These are phyloP conservation scores for Diaporthe humulicola DNA, from an alignment of 2,329 filamentous ascomycete genomes.

Conservation along the genomic window DNA sequence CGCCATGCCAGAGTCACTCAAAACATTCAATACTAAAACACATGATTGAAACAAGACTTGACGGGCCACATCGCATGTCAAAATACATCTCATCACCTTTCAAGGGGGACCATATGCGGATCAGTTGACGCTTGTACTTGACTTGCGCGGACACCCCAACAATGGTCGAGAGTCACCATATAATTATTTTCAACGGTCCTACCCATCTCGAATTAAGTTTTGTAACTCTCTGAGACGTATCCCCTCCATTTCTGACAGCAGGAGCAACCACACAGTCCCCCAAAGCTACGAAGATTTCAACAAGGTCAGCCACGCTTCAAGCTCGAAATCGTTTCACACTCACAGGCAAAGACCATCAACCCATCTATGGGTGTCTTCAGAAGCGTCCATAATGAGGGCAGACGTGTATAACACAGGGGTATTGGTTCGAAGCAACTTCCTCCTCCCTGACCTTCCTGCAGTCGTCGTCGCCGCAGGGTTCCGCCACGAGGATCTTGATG, in stretches of 20 bases:
- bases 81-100: background rate
- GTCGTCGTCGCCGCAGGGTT: constrained; percentile 47
- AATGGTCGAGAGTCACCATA: background rate
- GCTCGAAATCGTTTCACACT: background rate
- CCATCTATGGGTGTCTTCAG: constrained; percentile 13
- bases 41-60: background rate
- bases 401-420: constrained; percentile 46
- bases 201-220: too few species aligned
- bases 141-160: background rate
- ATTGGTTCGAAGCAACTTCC: constrained; percentile 48
- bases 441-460: constrained; percentile 44
- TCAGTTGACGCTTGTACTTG: too few species aligned
- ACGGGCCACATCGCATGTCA: too few species aligned
- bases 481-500: constrained; percentile 44
- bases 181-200: too few species aligned
- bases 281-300: background rate
- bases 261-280: too few species aligned
- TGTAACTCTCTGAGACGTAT: background rate
- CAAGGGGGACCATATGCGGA: too few species aligned
- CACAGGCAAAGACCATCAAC: background rate
- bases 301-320: background rate
- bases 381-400: constrained; percentile 49
- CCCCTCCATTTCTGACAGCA: background rate
- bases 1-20: background rate
- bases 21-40: background rate